Conservation (phyloP, 305 asterid genomes). For the Fraxinus xanthoxyloides region DNA sequence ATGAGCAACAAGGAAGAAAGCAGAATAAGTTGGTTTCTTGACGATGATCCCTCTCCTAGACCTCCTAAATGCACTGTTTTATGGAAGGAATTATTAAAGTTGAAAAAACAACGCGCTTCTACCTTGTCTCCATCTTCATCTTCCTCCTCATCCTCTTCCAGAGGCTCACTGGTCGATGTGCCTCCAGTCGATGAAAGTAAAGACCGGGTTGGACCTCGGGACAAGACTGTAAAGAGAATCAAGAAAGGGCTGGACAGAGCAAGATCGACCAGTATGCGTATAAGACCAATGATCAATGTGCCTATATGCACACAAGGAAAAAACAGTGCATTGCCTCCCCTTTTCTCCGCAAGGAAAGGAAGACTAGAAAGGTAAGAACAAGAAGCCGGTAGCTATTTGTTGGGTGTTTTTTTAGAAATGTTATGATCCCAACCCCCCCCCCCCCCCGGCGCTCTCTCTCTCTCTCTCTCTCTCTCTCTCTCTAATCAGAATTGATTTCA, state of each 20-base stretch:
- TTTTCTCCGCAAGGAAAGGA: slow-evolving; percentile 51
- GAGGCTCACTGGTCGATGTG: slow-evolving; percentile 24
- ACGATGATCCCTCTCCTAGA: slow-evolving; percentile 93
- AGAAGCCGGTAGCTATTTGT: neutral
- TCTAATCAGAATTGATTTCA: slow-evolving; percentile 11
- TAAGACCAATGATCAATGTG: slow-evolving; percentile 69
- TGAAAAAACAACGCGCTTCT: slow-evolving; percentile 63
- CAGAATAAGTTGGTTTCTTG: slow-evolving; percentile 72
- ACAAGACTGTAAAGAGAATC: slow-evolving; percentile 39
- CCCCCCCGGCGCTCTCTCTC: neutral
- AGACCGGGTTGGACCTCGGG: slow-evolving; percentile 28
- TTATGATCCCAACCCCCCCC: neutral
- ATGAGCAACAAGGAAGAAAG: slow-evolving; percentile 33
- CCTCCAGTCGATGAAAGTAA: slow-evolving; percentile 28
- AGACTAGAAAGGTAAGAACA: slow-evolving; percentile 35
- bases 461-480: neutral
- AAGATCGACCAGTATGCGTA: slow-evolving; percentile 55
- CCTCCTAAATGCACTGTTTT: slow-evolving; percentile 89
- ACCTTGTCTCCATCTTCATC: slow-evolving; percentile 61
- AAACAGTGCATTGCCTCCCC: slow-evolving; percentile 45
- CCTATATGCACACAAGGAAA: slow-evolving; percentile 58
- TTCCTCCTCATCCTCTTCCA: slow-evolving; percentile 38
- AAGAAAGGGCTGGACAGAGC: slow-evolving; percentile 74
- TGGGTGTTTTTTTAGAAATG: slow-evolving; percentile 27
- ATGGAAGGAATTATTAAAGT: slow-evolving; percentile 74